Evolutionary conservation across 768 basidiomycete species (phyloP).

Genomic region (Leccinum pellstonianum): DNA sequence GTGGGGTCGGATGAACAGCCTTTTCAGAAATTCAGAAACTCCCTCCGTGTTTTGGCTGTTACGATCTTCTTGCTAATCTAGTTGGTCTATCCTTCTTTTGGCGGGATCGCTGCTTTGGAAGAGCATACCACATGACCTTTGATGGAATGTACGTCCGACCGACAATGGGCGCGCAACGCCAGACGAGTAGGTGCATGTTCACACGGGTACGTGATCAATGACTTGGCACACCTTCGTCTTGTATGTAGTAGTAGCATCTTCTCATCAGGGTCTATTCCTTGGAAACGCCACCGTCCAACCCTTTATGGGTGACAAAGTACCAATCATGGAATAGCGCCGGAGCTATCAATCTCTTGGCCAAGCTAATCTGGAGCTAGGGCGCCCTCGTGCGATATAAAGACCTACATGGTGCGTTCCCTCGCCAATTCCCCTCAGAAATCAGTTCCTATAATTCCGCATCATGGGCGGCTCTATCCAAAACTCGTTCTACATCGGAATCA

Average conservation of each 20-base stretch:
- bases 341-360: neutral
- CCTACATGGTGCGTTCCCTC: neutral
- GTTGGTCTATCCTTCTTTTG: neutral
- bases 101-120: neutral
- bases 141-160: neutral
- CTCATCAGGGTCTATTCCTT: slow-evolving; percentile 1
- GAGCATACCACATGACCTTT: neutral
- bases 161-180: neutral
- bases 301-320: neutral
- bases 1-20: neutral
- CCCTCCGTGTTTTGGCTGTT: neutral
- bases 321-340: neutral
- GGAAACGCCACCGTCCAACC: slow-evolving; percentile 1
- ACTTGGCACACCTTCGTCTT: neutral
- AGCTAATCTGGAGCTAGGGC: neutral
- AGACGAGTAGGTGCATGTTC: neutral
- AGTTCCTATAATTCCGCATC: neutral
- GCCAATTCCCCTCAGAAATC: neutral
- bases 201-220: neutral
- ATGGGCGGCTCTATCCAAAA: slow-evolving; percentile 11
- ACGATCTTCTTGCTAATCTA: neutral
- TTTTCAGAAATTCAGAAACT: no score
- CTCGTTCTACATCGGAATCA: slow-evolving; percentile 16
- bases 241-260: neutral
- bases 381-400: slow-evolving; percentile 8